Evolutionary conservation across 2,329 filamentous ascomycete species (phyloP).

Genomic region (Monosporascus cannonballus): DNA sequence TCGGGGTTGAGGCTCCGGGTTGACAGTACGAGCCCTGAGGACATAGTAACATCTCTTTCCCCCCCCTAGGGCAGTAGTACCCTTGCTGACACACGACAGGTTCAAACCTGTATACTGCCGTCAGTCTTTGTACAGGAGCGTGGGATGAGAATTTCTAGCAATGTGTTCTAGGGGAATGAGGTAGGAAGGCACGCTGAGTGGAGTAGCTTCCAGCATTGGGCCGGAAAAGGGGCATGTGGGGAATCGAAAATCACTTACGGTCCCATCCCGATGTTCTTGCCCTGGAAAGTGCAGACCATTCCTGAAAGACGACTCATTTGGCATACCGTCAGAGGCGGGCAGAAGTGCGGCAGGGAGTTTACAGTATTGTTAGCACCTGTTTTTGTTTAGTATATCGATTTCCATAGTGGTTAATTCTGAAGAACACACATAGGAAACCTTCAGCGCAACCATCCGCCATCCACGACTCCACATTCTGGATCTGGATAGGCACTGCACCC

Average conservation of each 20-base stretch:
- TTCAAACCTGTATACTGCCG: conserved; percentile 30
- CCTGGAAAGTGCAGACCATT: conserved; percentile 24
- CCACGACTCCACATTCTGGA: conserved; percentile 33
- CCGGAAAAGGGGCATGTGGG: not conserved
- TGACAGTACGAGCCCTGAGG: conserved; percentile 46
- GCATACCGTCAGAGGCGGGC: conserved; percentile 32
- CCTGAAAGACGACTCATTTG: conserved; percentile 31
- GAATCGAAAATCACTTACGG: conserved; percentile 8
- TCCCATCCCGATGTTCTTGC: conserved; percentile 35
- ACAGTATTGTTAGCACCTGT: conserved; percentile 38
- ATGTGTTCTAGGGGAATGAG: too few relatives aligned
- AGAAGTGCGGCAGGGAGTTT: conserved; percentile 40
- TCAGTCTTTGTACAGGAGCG: too few relatives aligned
- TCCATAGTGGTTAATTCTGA: not conserved
- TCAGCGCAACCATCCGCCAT: conserved; percentile 29
- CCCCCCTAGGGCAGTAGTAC: conserved; percentile 40
- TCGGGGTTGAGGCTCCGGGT: conserved; percentile 39
- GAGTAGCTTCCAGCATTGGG: not conserved
- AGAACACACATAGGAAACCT: conserved; percentile 36
- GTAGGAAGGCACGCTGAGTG: too few relatives aligned
- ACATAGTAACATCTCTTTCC: conserved; percentile 35
- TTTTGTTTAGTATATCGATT: conserved; percentile 6
- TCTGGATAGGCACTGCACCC: conserved; percentile 33
- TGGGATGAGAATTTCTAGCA: too few relatives aligned
- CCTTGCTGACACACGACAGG: conserved; percentile 44